Base-by-base conservation (phyloP, 345 rosid species). In the Eutrema yunnanense region DNA sequence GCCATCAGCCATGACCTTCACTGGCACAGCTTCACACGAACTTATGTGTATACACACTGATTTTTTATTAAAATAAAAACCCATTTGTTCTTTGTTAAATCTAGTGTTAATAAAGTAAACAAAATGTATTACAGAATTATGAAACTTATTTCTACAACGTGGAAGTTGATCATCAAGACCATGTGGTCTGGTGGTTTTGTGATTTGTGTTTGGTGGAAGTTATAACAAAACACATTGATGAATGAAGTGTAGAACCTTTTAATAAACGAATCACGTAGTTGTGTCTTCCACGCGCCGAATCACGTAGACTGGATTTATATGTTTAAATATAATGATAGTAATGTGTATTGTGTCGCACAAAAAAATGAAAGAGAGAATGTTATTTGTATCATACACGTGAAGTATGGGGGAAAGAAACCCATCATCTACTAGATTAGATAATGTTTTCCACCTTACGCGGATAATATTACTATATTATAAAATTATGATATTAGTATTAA, bases 171-270 rank as follows among this genome's bases (percentile, higher is more conserved):
- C 65, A 47, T 32, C 27, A 63, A 44, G 33, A 56, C 13, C 72
- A 65, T 57, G 72, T 65, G 72, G 43, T 65, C 8, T 38, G 65
- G 66, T 73, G 66, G 42, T 47, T 47, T 73, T 8, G 44, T 56
- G 58, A 47, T 27, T 56, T 59, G 32, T 69, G 56, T 47, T 22
- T 36, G 58, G 65, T 69, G 32, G 12, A 69, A 58, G 56, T 19
- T 68, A 22, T 22, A 1, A 1, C 41, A 19, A 53, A 27, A 43
- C 32, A 19, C 13, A 13, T 6, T 36, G 48, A 46, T 46, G 12
- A 64, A 58, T n/a, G 49, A 43, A 42, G 36, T 27, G 16, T 62
- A 34, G 60, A 64, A 44, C 49, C 64, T 53, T 69, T n/a, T 8
- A 22, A 22, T 63, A 65, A 73, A 16, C 66, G 65, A 73, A 73